Percentiles rank a stretch among this genome's conserved stretches.
These are phyloP conservation scores for Eucalyptus curtisii DNA, from an alignment of 345 rosid genomes.

Conservation along the genomic window DNA sequence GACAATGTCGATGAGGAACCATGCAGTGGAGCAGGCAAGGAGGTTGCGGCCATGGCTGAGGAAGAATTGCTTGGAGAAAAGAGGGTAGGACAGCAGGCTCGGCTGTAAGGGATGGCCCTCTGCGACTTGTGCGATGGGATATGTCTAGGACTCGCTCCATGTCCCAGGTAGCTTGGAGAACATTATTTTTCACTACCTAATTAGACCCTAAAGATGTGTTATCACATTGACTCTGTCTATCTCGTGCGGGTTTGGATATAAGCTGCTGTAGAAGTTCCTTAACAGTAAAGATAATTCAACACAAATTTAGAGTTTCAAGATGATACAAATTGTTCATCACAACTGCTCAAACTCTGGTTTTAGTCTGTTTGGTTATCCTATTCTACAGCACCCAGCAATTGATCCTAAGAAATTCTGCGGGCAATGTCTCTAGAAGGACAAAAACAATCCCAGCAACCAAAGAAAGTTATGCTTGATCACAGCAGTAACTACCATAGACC, in stretches of 20 bases:
- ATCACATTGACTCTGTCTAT: background rate
- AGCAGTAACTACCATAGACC: too few species aligned
- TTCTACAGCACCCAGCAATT: background rate
- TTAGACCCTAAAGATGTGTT: background rate
- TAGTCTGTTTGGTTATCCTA: background rate
- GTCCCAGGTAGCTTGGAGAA: slow-evolving; percentile 50
- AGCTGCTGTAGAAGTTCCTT: too few species aligned
- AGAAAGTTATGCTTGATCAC: too few species aligned
- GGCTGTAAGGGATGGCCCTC: slow-evolving; percentile 20
- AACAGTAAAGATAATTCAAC: background rate
- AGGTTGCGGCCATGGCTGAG: slow-evolving; percentile 54
- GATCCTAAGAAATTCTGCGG: background rate
- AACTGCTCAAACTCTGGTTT: background rate
- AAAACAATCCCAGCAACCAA: too few species aligned
- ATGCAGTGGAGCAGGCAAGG: slow-evolving; percentile 25
- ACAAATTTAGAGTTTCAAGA: too few species aligned
- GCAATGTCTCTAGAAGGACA: too few species aligned
- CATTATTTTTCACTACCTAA: slow-evolving; percentile 62
- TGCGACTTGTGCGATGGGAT: slow-evolving; percentile 19
- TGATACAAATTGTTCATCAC: background rate
- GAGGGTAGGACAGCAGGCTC: slow-evolving; percentile 5
- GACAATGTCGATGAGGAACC: background rate
- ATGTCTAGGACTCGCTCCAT: slow-evolving; percentile 47
- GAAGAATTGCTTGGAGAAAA: slow-evolving; percentile 46
- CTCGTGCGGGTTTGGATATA: background rate